Base-by-base conservation (phyloP, 441 rosid genomes). In the Brassica balearica region DNA sequence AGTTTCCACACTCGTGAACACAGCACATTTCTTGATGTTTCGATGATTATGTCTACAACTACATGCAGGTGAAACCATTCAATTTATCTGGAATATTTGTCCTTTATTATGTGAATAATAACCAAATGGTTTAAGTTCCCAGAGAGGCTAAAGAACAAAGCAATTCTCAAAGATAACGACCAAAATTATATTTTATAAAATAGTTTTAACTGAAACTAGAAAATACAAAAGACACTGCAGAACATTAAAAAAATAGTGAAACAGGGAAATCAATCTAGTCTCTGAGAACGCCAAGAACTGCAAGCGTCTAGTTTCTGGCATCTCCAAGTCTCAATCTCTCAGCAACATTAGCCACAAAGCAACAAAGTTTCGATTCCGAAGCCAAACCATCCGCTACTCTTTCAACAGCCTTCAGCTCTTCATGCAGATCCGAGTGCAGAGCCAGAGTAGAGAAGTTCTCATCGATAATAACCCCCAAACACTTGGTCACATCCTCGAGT, bases 371-470 rank as follows among this genome's bases (percentile, higher is more conserved):
- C 3, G 92, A 88, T 82, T 93, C 99, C 3, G 87, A 77, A 56
- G 92, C 90, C 64, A 95, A 82, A 19, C 86, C 84, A 77, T 81
- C 70, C 19, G 87, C 90, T 53, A 84, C 79, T 70, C 46, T 83
- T 7, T 75, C 88, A 14, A 88, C 77, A 4, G 86, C 79, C 84
- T 81, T 85, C 32, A 95, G 79, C 86, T 93, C 98, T 75, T 90
- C 87, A 51, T 86, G 96, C 77, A 93, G 88, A 82, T 88, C 89
- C 0, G 88, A 80, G 77, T 84, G 81, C 85, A 95, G 71, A 56
- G 88, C 87, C 88, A 95, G 68, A 2, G 89, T 88, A 2, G 95
- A 86, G 78, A 90, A 90, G 77, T 88, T 91, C 74, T 86, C 94
- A 66, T 93, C 99, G 69, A 95, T 78, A 12, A 93, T 72, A 73